Base-by-base conservation (phyloP, 805 yeast genomes). In the Saturnispora serradocipensis region DNA sequence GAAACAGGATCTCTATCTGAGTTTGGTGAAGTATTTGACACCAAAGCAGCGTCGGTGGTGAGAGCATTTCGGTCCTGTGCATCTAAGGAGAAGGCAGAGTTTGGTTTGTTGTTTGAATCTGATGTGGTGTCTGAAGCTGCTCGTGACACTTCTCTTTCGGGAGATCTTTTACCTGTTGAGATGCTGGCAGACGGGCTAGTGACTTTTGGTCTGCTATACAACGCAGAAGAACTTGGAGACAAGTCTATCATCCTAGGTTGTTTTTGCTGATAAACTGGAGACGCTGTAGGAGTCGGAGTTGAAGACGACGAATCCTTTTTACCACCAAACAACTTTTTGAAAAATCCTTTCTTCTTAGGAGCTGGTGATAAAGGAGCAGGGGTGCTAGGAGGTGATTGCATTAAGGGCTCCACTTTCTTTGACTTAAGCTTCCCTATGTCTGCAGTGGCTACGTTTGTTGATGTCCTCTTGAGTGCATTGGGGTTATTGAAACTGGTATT, bases 251-350 rank as follows among this genome's bases (percentile, higher is more conserved):
- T 6, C 42, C 24, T 20, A 18, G 10, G 25, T 18, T 18, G 24
- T 13, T 18, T 38, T 9, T 38, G 42, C 22, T 38, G 24, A 38
- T 18, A 11, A 10, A 38, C 13, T 38, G 42, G 42, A 9, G 42
- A 38, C 11, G 43, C 9, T 27, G 49, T 38, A 16, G 24, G 46
- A 15, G 34, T 43, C n/a, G 39, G 39, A 18, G 53, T 9, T 36
- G 51, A 16, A 8, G 46, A 18, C 11, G 46, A 25, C 15, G 47
- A 5, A 4, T 55, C 56, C 7, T 54, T 51, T 16, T 56, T 61
- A 22, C 52, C 48, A n/a, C 63, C 64, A 53, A 67, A 67, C 18
- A 63, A 49, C 28, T 59, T 62, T 49, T 61, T 61, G 39, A 63
- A 61, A 43, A 63, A 61, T 5, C 65, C 61, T 6, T 52, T 54